Evolutionary conservation across 2,329 filamentous ascomycete genomes (phyloP).

Genomic region (Aspergillus quadricinctus): DNA sequence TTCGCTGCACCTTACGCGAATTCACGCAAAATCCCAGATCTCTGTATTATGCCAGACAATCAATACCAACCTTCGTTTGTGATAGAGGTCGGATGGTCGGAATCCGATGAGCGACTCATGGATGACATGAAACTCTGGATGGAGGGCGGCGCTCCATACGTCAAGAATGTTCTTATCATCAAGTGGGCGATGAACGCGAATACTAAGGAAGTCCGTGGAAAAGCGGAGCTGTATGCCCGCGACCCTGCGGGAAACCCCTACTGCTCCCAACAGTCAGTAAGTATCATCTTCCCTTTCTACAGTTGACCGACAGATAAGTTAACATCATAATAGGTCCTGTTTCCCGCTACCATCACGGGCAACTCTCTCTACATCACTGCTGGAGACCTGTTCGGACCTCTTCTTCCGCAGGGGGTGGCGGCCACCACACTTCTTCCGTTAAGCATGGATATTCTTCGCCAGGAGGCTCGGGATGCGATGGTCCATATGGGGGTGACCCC

Average conservation of each 20-base stretch:
- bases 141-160: too few species aligned
- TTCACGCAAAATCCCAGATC: too few species aligned
- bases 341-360: neutral
- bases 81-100: neutral
- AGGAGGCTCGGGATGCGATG: neutral
- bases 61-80: neutral
- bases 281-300: neutral
- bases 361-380: neutral
- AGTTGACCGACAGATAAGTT: neutral
- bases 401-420: too few species aligned
- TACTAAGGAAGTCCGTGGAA: neutral
- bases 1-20: neutral
- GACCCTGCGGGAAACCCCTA: neutral
- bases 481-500: too few species aligned
- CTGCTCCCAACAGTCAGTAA: neutral
- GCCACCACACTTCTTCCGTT: too few species aligned
- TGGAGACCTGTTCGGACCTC: neutral
- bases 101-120: neutral
- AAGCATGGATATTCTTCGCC: too few species aligned
- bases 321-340: neutral
- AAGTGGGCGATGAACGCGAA: too few species aligned
- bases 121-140: neutral
- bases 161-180: too few species aligned
- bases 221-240: neutral
- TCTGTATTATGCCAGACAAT: too few species aligned